Percentiles rank a stretch among this genome's conserved stretches.
phyloP scores from a whole-genome alignment of 257 asterid species.

The Solanum pinnatisectum region DNA sequence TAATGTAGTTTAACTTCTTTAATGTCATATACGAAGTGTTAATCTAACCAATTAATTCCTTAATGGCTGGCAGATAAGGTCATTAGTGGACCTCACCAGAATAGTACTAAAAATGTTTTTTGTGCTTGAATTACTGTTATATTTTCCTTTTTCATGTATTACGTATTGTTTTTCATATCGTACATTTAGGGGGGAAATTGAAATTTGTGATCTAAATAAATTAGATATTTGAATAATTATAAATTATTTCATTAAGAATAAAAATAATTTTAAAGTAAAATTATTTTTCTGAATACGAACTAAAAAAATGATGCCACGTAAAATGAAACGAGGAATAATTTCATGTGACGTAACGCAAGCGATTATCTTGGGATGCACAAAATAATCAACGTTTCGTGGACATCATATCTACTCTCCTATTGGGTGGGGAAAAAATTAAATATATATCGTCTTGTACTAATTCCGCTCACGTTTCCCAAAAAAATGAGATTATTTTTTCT shows the following conservation, averaged over 20 bases:
- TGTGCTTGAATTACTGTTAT: background rate
- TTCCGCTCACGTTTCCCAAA: background rate
- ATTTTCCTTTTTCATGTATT: too few relatives aligned
- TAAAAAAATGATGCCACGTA: too few relatives aligned
- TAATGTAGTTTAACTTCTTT: background rate
- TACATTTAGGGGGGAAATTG: too few relatives aligned
- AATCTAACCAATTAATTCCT: background rate
- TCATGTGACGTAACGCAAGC: background rate
- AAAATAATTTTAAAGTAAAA: too few relatives aligned
- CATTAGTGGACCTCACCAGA: background rate
- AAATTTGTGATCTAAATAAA: too few relatives aligned
- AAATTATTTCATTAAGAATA: too few relatives aligned
- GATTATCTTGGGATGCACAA: background rate
- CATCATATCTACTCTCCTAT: background rate
- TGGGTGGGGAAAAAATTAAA: background rate
- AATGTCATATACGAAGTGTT: background rate
- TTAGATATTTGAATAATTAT: too few relatives aligned
- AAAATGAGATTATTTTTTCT: too few relatives aligned
- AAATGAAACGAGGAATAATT: too few relatives aligned
- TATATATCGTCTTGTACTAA: background rate
- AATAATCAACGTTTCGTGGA: background rate
- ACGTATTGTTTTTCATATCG: too few relatives aligned
- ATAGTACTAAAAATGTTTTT: background rate
- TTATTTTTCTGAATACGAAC: accelerated
- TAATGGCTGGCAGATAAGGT: background rate